Percentiles rank a stretch among this genome's conserved stretches.
Conservation (phyloP, 495 filamentous ascomycete species). For the Podospora tetraspora region DNA sequence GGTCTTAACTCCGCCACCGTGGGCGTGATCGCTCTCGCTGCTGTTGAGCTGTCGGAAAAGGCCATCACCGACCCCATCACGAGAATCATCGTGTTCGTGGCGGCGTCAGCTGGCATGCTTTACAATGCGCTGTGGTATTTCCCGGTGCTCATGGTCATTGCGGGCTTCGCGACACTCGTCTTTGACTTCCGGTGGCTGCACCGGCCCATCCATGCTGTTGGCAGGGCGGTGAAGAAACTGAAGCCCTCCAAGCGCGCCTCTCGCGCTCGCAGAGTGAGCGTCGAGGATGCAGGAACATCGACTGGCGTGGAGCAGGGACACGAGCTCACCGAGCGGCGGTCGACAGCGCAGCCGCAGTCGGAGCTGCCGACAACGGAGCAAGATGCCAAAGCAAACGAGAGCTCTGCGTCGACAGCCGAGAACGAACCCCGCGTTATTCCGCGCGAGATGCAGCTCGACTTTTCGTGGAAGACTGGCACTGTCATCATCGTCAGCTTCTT, state of each 20-base stretch:
- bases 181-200: constrained; percentile 59
- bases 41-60: constrained; percentile 67
- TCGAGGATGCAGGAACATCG: constrained; percentile 8
- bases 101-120: constrained; percentile 61
- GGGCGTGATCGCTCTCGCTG: constrained; percentile 73
- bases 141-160: constrained; percentile 59
- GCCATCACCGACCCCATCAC: constrained; percentile 70
- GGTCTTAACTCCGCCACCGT: constrained; percentile 76
- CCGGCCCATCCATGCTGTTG: constrained; percentile 15
- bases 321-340: background rate
- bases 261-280: background rate
- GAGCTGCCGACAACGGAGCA: constrained; percentile 19
- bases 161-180: constrained; percentile 51
- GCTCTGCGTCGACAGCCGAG: constrained; percentile 15
- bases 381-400: background rate
- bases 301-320: background rate
- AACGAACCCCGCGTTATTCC: constrained; percentile 41
- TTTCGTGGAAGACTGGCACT: constrained; percentile 45
- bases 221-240: background rate
- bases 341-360: constrained; percentile 2
- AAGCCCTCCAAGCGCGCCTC: background rate
- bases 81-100: constrained; percentile 63
- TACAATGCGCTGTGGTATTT: constrained; percentile 84
- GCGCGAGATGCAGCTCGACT: constrained; percentile 30
- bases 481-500: constrained; percentile 52